Evolutionary conservation across 768 basidiomycete species (phyloP), one percentile per base, ranked within the genome.

Genomic region (Glaciozyma antarctica): DNA sequence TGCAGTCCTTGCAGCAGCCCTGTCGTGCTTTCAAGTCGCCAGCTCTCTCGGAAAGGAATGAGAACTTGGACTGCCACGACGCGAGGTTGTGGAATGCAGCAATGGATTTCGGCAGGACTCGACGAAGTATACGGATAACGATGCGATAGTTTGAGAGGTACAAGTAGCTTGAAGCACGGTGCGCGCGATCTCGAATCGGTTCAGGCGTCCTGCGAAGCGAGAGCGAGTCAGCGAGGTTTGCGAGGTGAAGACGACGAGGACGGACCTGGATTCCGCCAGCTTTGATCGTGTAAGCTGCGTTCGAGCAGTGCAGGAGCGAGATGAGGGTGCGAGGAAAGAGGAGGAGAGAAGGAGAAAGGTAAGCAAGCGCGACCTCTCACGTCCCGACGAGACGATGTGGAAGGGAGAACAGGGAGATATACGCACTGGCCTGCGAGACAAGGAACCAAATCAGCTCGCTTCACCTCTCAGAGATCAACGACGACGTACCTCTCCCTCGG

Each of bases 241-340:
- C 30, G 10, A 13, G 24, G 19, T 12, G 32, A 21, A 22, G 32
- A 13, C 22, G 34, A 16, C 32, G 28, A 32, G 34, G 28, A 28
- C 30, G 38, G 13, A 57, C 56, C 38, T 44, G 21, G 56, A 57
- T 43, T 34, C 56, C 56, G 19, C 56, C 56, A 3, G 16, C 22
- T 17, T 38, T 57, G 56, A 57, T 57, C n/a, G 34, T 57, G 56
- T 57, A 57, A n/a, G 56, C n/a, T n/a, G 54, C 8, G 38, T 41
- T 41, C 38, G 38, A 41, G 38, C 13, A 2, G 38, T 41, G 13
- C 2, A 41, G 38, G 38, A 10, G 38, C 38, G 38, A 41, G 47
- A 48, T 3, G 2, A 8, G 47, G 2, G 47, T 3, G 12, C 47
- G 47, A 19, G n/a, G 2, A 10, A 21, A 21, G 19, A 48, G 47